Percentiles rank a stretch among this genome's conserved stretches.
Conservation (phyloP, 2,329 filamentous ascomycete genomes). For the Colletotrichum sp. region DNA sequence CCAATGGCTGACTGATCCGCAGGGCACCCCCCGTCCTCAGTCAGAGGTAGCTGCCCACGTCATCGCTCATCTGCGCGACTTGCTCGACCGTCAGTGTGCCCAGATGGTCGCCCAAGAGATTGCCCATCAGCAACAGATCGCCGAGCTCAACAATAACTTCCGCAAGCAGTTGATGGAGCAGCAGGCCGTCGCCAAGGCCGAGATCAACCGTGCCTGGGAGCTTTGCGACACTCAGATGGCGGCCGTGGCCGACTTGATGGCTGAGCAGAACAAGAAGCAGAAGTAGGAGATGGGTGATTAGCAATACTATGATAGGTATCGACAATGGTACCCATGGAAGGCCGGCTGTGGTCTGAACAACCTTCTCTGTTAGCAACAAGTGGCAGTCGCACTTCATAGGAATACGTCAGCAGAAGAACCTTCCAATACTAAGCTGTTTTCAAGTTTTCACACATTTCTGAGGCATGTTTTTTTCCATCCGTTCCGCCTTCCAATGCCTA, state of each 20-base stretch:
- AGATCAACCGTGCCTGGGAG: not conserved
- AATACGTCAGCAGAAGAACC: not conserved
- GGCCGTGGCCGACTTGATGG: not conserved
- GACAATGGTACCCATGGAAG: not conserved
- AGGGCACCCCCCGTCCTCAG: not conserved
- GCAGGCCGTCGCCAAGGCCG: not conserved
- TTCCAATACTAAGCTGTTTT: not conserved
- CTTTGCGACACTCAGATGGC: not conserved
- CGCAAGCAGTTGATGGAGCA: not conserved
- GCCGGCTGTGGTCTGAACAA: not conserved
- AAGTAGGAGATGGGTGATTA: not conserved
- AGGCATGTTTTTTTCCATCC: not conserved
- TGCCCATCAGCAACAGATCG: not conserved
- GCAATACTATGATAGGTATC: not conserved
- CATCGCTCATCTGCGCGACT: not conserved
- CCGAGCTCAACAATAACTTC: not conserved
- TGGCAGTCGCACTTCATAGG: not conserved
- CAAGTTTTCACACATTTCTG: not conserved
- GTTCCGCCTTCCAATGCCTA: not conserved
- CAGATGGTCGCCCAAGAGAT: not conserved
- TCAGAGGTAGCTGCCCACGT: not conserved
- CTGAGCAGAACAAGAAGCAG: not conserved
- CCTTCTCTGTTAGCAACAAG: not conserved
- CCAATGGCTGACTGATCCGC: not conserved
- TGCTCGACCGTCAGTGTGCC: not conserved